Evolutionary conservation across 2,329 filamentous ascomycete genomes (phyloP).

Genomic region (Coleophoma crateriformis): DNA sequence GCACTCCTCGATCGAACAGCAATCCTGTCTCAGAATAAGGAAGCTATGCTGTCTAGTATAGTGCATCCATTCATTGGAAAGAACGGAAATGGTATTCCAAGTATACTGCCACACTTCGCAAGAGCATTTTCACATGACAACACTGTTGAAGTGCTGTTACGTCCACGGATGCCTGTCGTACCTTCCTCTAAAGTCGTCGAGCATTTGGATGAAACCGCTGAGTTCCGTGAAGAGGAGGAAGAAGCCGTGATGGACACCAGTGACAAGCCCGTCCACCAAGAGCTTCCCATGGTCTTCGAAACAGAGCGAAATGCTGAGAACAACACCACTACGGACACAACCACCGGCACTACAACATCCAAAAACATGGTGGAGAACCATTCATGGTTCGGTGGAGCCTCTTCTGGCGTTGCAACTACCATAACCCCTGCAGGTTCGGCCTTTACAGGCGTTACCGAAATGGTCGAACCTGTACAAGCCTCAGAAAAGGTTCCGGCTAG

Average conservation of each 20-base stretch:
- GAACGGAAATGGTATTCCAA: constrained; percentile 60
- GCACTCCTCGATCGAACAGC: constrained; percentile 76
- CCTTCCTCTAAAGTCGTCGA: constrained; percentile 9
- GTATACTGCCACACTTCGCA: constrained; percentile 74
- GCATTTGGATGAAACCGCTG: constrained; percentile 3
- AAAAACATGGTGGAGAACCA: too few relatives aligned
- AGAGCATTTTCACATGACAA: constrained; percentile 57
- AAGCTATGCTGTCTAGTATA: constrained; percentile 75
- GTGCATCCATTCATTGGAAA: constrained; percentile 68
- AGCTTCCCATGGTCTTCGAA: not conserved
- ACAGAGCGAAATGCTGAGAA: not conserved
- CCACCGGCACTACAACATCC: too few relatives aligned
- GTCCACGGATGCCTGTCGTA: constrained; percentile 43
- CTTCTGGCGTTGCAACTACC: too few relatives aligned
- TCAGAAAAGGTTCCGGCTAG: constrained; percentile 6
- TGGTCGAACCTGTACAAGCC: constrained; percentile 1
- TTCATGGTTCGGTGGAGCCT: too few relatives aligned
- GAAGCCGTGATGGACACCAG: constrained; percentile 13
- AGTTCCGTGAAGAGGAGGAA: constrained; percentile 5
- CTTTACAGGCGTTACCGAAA: not conserved
- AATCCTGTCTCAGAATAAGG: constrained; percentile 62
- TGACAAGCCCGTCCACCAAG: constrained; percentile 1
- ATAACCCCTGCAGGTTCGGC: too few relatives aligned
- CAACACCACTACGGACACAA: not conserved
- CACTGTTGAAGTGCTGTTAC: constrained; percentile 64